Base-by-base conservation (phyloP, 305 asterid genomes). In the Fraxinus xanthoxyloides region DNA sequence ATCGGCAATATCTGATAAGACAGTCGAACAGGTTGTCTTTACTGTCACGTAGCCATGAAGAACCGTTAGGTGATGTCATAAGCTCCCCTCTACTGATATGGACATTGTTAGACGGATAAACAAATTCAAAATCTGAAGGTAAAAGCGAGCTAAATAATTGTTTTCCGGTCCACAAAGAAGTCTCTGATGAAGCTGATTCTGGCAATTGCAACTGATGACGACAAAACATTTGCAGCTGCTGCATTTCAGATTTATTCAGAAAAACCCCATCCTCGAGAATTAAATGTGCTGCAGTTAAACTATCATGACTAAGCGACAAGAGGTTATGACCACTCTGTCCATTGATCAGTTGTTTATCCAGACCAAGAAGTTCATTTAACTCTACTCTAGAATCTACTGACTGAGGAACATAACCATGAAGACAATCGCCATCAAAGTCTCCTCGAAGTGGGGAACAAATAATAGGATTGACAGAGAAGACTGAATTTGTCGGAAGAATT, bases 351-450 rank as follows among this genome's bases (percentile, higher is more conserved):
- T 97, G 99, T 63, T 86, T 89, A 61, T 87, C 85, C 48, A 97
- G 79, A 34, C 95, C 87, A 84, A 93, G 95, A 80, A 97, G 98
- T 87, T 97, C 98, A 43, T 56, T 82, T 36, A 97, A 93, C 92
- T 97, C 99, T 26, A 93, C 92, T 85, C 91, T 88, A 15, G 94
- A 76, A 80, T 85, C 87, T 26, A 91, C 83, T 3, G 99, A 93
- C 72, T 97, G 98, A 8, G 99, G 98, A 76, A 95, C 92, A 86
- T 87, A 97, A 34, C 98, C 98, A 80, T 97, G 99, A 81, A 97
- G 93, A 82, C 98, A 94, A 76, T 97, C 98, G 17, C 99, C 99
- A 85, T 97, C 99, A 46, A 97, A 97, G 85, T 97, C 99, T 51
- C 99, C 99, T 81, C 96, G 91, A 48, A 97, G 87, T 40, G 99